A percentile compares a stretch with the other conserved stretches of the same genome.
Conservation (phyloP, 2,329 filamentous ascomycete species). For the Seiridium cupressi region DNA sequence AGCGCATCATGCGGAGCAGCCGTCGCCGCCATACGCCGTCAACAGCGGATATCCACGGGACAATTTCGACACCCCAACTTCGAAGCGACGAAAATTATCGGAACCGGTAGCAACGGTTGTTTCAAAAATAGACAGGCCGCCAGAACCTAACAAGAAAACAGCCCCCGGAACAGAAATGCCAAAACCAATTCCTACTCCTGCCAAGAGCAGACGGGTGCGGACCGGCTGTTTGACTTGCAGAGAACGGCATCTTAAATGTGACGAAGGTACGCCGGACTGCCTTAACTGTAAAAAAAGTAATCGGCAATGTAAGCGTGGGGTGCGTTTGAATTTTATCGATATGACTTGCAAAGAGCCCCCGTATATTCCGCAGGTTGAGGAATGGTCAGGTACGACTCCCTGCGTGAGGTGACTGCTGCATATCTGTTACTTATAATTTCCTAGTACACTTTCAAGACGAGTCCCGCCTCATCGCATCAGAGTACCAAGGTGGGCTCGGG, state of each 20-base stretch:
- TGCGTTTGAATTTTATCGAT: constrained; percentile 90
- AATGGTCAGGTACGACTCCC: constrained; percentile 57
- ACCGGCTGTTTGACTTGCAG: constrained; percentile 91
- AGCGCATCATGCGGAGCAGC: constrained; percentile 26
- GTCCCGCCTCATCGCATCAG: constrained; percentile 83
- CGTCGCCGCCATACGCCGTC: constrained; percentile 28
- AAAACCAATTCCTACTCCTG: constrained; percentile 23
- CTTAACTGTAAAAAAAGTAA: constrained; percentile 88
- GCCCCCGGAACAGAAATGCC: constrained; percentile 15
- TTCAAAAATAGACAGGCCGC: constrained; percentile 12
- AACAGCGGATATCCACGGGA: constrained; percentile 22
- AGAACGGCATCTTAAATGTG: constrained; percentile 87
- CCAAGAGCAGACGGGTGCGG: constrained; percentile 79
- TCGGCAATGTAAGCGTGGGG: constrained; percentile 78
- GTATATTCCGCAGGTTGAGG: constrained; percentile 57
- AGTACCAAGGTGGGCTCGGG: constrained; percentile 77
- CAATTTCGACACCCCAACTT: constrained; percentile 20
- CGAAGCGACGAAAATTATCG: constrained; percentile 25
- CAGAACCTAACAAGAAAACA: constrained; percentile 9
- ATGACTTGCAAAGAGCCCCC: constrained; percentile 70
- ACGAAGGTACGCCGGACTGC: constrained; percentile 64
- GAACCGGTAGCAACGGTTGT: constrained; percentile 8
- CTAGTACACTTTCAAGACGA: constrained; percentile 81
- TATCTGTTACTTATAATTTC: not conserved
- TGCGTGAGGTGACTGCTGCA: constrained; percentile 9